Evolutionary conservation across 2,329 filamentous ascomycete genomes (phyloP), one percentile per base, ranked within the genome.

Genomic region (Monosporascus sp.): DNA sequence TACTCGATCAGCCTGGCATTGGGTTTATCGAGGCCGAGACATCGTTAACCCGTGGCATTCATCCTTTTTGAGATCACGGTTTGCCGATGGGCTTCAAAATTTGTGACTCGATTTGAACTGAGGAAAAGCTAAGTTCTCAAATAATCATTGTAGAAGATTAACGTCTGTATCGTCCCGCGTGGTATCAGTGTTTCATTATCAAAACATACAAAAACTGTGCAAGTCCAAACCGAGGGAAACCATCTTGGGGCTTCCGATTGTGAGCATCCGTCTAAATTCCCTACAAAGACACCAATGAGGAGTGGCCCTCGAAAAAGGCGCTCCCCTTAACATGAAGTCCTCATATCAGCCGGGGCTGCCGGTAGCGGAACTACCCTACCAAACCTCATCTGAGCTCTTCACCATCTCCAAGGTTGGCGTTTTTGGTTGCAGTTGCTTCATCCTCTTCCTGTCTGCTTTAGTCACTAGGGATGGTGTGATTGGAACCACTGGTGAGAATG

Each of bases 401-500:
- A 88, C 84, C 80, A 86, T 78, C 61, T 82, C 75, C 64, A 81
- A 59, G 0, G 82, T 81, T 4, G 83, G 84, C 49, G 81, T 84
- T 72, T 83, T 83, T 53, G 81, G 82, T 60, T 84, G 77, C 65
- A 84, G 70, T 65, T 78, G 83, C 74, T 76, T 82, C 77, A 83
- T 84, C 66, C 80, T 76, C 77, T 86, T 90, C 27, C 87, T 73
- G 64, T 92, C 88, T 56, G 82, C 80, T 68, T 78, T 83, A 24
- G 84, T 89, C 17, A 89, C 83, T 47, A 93, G 71, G 20, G 82
- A 83, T n/a, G 89, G 88, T 31, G 89, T 91, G 48, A 92, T 82
- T 1, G 89, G 89, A 49, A 90, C 79, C 47, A 89, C 76, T 1
- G 88, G 87, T 6, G 85, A 88, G 65, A 85, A 89, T 0, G 89